phyloP scores from a whole-genome alignment of 257 asterid genomes.

The Solanum etuberosum region DNA sequence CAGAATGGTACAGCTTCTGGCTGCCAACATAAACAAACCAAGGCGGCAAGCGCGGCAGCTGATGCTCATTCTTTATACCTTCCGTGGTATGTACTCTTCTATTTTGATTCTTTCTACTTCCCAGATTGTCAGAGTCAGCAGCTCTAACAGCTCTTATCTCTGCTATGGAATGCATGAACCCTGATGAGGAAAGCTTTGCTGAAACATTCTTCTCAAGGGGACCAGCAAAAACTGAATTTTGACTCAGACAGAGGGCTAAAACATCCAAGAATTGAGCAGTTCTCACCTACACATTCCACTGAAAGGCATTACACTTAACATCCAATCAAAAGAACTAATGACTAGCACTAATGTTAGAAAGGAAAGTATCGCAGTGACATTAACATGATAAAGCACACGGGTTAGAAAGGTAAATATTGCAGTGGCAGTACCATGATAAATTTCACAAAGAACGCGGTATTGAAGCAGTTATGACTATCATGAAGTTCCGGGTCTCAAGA shows the following conservation, averaged over 20 bases:
- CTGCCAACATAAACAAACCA: constrained; percentile 71
- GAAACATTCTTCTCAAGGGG: constrained; percentile 64
- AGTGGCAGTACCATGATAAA: not conserved
- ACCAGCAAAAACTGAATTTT: constrained; percentile 75
- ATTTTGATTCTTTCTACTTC: constrained; percentile 22
- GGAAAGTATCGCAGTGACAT: not conserved
- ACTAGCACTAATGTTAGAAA: not conserved
- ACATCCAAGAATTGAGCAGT: constrained; percentile 82
- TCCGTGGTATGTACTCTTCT: constrained; percentile 20
- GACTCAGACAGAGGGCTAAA: constrained; percentile 81
- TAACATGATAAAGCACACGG: not conserved
- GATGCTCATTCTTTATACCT: constrained; percentile 32
- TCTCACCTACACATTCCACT: constrained; percentile 37
- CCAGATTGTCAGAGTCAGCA: constrained; percentile 20
- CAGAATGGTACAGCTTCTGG: constrained; percentile 62
- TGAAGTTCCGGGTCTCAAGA: not conserved
- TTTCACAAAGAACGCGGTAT: not conserved
- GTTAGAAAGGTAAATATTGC: not conserved
- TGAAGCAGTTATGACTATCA: not conserved
- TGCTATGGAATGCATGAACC: constrained; percentile 72
- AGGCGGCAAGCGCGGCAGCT: constrained; percentile 88
- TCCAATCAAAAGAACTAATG: not conserved
- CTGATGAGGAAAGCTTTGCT: constrained; percentile 47
- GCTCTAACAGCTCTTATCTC: constrained; percentile 53
- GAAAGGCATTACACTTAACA: not conserved